Evolutionary conservation across 257 asterid genomes (phyloP).

Genomic region (Vinca minor): DNA sequence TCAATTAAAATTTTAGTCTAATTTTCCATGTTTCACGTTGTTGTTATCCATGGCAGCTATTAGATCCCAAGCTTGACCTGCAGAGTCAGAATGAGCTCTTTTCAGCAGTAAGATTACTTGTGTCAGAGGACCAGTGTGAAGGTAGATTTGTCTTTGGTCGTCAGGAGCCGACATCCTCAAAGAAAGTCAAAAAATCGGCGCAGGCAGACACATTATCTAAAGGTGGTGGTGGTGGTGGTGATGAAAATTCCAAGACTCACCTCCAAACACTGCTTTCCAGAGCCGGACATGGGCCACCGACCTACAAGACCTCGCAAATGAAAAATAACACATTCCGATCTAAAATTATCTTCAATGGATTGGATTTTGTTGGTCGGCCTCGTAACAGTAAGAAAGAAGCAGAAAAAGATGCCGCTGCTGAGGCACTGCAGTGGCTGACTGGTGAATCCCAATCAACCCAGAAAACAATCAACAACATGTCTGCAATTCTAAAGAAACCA

Average conservation of each 20-base stretch:
- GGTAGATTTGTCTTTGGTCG: conserved; percentile 86
- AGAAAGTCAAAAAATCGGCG: conserved; percentile 27
- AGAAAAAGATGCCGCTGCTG: conserved; percentile 87
- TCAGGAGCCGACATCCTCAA: conserved; percentile 35
- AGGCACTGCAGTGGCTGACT: conserved; percentile 81
- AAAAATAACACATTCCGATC: conserved; percentile 64
- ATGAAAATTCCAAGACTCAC: conserved; percentile 57
- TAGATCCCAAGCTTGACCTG: conserved; percentile 50
- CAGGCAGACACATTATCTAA: conserved; percentile 18
- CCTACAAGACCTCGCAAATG: conserved; percentile 55
- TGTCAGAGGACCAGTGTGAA: conserved; percentile 71
- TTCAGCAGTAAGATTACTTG: conserved; percentile 62
- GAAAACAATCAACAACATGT: conserved; percentile 43
- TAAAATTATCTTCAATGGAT: conserved; percentile 63
- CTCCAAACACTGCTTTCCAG: conserved; percentile 67
- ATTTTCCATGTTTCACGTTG: conserved; percentile 18
- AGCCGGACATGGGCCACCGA: conserved; percentile 72
- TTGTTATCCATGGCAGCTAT: conserved; percentile 57
- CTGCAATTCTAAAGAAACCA: conserved; percentile 60
- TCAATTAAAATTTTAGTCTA: conserved; percentile 4
- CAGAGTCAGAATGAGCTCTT: conserved; percentile 49
- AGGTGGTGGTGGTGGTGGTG: conserved; percentile 34
- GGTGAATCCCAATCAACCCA: conserved; percentile 63
- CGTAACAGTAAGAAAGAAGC: conserved; percentile 81
- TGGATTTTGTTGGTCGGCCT: conserved; percentile 72